Evolutionary conservation across 2,329 filamentous ascomycete genomes (phyloP).

Genomic region (Aspergillus candidus): DNA sequence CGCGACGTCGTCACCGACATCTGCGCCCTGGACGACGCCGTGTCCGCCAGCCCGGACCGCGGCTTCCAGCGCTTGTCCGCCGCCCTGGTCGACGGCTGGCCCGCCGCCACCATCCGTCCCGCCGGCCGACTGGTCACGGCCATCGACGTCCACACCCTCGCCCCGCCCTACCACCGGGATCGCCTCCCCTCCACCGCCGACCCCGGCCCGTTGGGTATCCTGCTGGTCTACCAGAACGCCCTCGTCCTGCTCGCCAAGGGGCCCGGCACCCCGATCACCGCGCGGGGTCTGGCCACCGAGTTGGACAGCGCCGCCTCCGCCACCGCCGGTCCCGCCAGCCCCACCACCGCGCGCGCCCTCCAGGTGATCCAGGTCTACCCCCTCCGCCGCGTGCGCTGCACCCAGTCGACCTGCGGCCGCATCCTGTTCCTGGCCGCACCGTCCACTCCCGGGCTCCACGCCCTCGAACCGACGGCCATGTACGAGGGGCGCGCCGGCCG

Average conservation of each 20-base stretch:
- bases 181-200: conserved; percentile 28
- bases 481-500: conserved; percentile 73
- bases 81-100: conserved; percentile 73
- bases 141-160: conserved; percentile 70
- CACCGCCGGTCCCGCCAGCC: conserved; percentile 19
- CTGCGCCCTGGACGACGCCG: conserved; percentile 77
- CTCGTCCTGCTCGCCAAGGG: conserved; percentile 71
- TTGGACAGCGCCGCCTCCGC: conserved; percentile 72
- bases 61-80: conserved; percentile 67
- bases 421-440: conserved; percentile 33
- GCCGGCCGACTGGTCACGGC: conserved; percentile 74
- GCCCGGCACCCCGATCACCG: conserved; percentile 56
- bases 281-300: conserved; percentile 73
- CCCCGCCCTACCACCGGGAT: conserved; percentile 60
- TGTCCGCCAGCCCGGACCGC: conserved; percentile 62
- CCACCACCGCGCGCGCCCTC: conserved; percentile 50
- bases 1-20: conserved; percentile 94
- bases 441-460: conserved; percentile 47
- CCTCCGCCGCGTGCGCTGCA: conserved; percentile 66
- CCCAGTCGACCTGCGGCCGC: conserved; percentile 36
- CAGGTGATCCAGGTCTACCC: conserved; percentile 67
- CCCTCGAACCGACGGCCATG: conserved; percentile 64
- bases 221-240: conserved; percentile 79
- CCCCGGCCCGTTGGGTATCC: conserved; percentile 55
- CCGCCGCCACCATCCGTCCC: conserved; percentile 61